A percentile compares a stretch with the other conserved stretches of the same genome.
These are phyloP conservation scores for Corniculantispora saksenae DNA, from an alignment of 2,329 filamentous ascomycete genomes.

Conservation along the genomic window DNA sequence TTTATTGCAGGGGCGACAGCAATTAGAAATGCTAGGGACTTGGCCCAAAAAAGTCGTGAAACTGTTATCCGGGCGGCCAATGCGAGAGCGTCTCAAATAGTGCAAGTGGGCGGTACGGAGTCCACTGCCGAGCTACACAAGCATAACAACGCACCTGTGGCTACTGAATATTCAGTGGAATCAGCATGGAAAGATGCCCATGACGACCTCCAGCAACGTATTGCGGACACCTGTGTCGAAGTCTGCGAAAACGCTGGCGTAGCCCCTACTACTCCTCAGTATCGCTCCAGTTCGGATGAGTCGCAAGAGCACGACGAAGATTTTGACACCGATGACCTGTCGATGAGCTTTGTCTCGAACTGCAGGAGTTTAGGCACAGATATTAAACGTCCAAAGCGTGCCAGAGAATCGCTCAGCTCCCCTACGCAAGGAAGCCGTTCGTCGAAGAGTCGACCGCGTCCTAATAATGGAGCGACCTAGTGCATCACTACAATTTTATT, in stretches of 20 bases:
- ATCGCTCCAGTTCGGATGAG: neutral
- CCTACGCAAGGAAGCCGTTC: conserved; percentile 6
- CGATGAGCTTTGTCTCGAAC: neutral
- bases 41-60: too few relatives aligned
- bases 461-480: too few relatives aligned
- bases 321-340: neutral
- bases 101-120: too few relatives aligned
- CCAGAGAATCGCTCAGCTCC: neutral
- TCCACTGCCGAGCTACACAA: too few relatives aligned
- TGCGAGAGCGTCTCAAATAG: too few relatives aligned
- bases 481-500: neutral
- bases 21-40: conserved; percentile 42
- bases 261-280: neutral
- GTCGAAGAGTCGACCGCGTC: too few relatives aligned
- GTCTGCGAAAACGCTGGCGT: conserved; percentile 9
- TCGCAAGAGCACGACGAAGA: neutral
- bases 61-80: too few relatives aligned
- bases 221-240: conserved; percentile 9
- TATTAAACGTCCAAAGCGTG: neutral
- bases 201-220: conserved; percentile 16
- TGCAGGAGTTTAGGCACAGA: neutral
- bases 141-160: too few relatives aligned
- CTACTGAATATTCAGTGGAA: neutral
- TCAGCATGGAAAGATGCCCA: conserved; percentile 11
- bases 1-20: conserved; percentile 38